Evolutionary conservation across 1,284 basidiomycete genomes (phyloP), one percentile per base, ranked within the genome.

Genomic region (Xerocomus minutiporus): DNA sequence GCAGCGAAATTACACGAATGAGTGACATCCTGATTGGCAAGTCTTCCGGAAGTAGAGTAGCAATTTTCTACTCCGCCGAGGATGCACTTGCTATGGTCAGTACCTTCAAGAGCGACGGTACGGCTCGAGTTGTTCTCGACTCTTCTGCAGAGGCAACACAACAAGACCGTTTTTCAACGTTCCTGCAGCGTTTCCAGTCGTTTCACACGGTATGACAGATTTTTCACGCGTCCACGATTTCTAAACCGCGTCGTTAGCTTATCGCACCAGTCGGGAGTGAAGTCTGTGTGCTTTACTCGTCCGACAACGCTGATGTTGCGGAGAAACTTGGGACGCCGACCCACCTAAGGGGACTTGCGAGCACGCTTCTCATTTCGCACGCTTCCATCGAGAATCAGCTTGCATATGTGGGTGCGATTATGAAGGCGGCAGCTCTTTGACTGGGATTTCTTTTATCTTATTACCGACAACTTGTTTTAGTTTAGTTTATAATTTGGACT

Each of bases 201-300:
- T 77, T 76, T n/a, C 75, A 78, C 46, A 66, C 82, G 62, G 83
- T 84, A 63, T 45, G 78, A 65, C 0, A 17, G 46, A 25, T 43
- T 15, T n/a, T 51, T 51, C 58, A 9, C 32, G 8, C 9, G 55
- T 50, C 34, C 13, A 20, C 20, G 20, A 2, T 1, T 29, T 12
- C 50, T 63, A 15, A 65, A 13, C 8, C n/a, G 23, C 12, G n/a
- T 49, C 31, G 28, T 48, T 48, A 84, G 83, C 83, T 83, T 60
- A 68, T 84, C 32, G 72, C 74, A 9, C 73, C 78, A 57, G 73
- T 72, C 31, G 79, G 76, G 4, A 59, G 63, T 31, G 73, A 76
- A 45, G 67, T 80, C 17, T 69, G 82, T 29, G 79, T 75, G 7
- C 75, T 83, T 56, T 83, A 77, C 51, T 77, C 80, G 13, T 78